Conservation (phyloP, 352 stramenopile genomes). For the Phytophthora macrochlamydospora region DNA sequence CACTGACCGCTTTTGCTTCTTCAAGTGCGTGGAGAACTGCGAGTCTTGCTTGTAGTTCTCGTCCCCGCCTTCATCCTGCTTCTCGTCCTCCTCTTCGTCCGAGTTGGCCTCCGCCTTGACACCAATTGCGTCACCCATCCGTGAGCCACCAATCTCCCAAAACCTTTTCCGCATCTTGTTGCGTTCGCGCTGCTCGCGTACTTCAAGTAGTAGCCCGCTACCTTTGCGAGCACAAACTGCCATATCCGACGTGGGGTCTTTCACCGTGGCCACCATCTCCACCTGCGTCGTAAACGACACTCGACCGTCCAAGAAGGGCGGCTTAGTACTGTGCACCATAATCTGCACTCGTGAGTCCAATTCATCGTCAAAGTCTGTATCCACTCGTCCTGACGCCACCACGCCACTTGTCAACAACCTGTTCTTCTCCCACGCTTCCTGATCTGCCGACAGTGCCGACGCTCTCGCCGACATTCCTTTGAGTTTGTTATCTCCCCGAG, state of each 20-base stretch:
- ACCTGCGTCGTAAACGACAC: conserved; percentile 96
- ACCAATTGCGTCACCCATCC: conserved; percentile 97
- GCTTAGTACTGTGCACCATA: conserved; percentile 98
- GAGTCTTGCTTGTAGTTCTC: conserved; percentile 95
- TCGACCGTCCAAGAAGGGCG: conserved; percentile 95
- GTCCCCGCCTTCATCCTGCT: conserved; percentile 50
- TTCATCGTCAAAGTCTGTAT: conserved; percentile 93
- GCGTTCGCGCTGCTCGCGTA: conserved; percentile 76
- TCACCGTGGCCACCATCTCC: conserved; percentile 95
- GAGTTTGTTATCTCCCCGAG: conserved; percentile 88
- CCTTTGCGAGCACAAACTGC: conserved; percentile 94
- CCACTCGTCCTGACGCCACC: conserved; percentile 70
- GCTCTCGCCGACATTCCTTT: conserved; percentile 90
- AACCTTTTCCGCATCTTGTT: conserved; percentile 98
- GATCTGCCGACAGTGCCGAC: conserved; percentile 95
- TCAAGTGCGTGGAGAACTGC: conserved; percentile 95
- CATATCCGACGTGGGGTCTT: conserved; percentile 96
- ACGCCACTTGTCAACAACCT: conserved; percentile 95
- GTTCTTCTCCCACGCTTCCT: conserved; percentile 99
- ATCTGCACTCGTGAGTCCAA: conserved; percentile 95
- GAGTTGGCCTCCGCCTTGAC: conserved; percentile 73
- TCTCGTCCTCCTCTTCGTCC: conserved; percentile 65
- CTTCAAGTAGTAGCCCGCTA: conserved; percentile 81
- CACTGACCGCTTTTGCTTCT: conserved; percentile 91
- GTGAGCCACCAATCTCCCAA: conserved; percentile 97